Evolutionary conservation across 2,329 filamentous ascomycete species (phyloP).

Genomic region (Microdochium nivale): DNA sequence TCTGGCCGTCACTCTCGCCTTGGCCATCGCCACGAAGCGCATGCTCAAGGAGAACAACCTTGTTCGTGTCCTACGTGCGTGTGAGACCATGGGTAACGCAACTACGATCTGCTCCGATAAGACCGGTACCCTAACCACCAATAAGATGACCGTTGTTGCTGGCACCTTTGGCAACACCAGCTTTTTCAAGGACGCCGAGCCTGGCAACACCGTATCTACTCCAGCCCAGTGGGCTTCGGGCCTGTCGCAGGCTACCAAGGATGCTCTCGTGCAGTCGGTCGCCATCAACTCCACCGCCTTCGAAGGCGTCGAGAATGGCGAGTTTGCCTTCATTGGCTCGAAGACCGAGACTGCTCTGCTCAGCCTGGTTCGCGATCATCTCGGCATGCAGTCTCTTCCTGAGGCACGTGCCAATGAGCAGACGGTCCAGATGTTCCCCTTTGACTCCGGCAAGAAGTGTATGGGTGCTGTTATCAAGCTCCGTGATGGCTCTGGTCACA

Average conservation of each 20-base stretch:
- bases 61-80: slow-evolving; percentile 58
- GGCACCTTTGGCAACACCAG: slow-evolving; percentile 49
- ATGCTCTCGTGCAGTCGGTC: slow-evolving; percentile 31
- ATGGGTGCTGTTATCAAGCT: slow-evolving; percentile 47
- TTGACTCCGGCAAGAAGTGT: slow-evolving; percentile 46
- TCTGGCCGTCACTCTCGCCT: slow-evolving; percentile 58
- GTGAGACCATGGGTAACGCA: slow-evolving; percentile 65
- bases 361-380: slow-evolving; percentile 37
- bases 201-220: slow-evolving; percentile 8
- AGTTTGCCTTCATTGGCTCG: slow-evolving; percentile 40
- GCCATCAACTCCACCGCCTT: slow-evolving; percentile 52
- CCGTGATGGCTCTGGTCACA: slow-evolving; percentile 30
- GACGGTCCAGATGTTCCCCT: slow-evolving; percentile 41
- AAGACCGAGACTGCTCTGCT: slow-evolving; percentile 49
- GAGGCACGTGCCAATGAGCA: slow-evolving; percentile 36
- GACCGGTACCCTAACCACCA: slow-evolving; percentile 66
- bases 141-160: slow-evolving; percentile 69
- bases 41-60: slow-evolving; percentile 65
- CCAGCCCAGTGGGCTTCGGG: slow-evolving; percentile 20
- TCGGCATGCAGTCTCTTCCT: slow-evolving; percentile 37
- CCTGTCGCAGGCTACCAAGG: slow-evolving; percentile 19
- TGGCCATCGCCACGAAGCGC: slow-evolving; percentile 58
- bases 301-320: slow-evolving; percentile 37
- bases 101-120: slow-evolving; percentile 76
- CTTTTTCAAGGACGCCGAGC: slow-evolving; percentile 15